These are phyloP conservation scores for Adansonia rubrostipa DNA, from an alignment of 441 rosid genomes.

Conservation along the genomic window DNA sequence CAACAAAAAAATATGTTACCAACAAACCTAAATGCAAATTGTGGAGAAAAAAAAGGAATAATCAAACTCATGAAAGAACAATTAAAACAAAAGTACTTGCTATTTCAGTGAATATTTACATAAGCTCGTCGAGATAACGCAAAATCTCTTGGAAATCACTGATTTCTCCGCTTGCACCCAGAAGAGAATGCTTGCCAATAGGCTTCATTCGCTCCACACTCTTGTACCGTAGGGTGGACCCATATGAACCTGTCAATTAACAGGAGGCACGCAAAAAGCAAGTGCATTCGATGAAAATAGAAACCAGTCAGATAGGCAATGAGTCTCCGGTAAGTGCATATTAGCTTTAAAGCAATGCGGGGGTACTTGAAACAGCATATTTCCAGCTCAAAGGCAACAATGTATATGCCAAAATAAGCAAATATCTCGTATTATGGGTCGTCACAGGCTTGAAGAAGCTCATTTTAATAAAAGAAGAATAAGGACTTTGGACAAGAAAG, in stretches of 20 bases:
- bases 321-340: background rate
- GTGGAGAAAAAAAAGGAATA: background rate
- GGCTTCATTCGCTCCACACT: conserved; percentile 84
- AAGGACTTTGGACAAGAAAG: background rate
- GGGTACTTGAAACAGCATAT: background rate
- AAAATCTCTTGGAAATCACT: conserved; percentile 97
- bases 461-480: background rate
- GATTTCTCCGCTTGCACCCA: conserved; percentile 96
- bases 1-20: background rate
- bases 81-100: background rate
- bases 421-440: background rate
- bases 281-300: background rate
- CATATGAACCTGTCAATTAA: conserved; percentile 76
- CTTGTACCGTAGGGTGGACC: conserved; percentile 91
- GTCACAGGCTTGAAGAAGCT: background rate
- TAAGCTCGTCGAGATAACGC: conserved; percentile 83
- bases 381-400: background rate
- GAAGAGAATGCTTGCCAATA: conserved; percentile 91
- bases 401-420: background rate
- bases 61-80: background rate
- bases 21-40: background rate
- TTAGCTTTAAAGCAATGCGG: background rate
- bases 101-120: conserved; percentile 45
- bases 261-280: background rate
- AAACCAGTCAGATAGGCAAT: background rate